These are phyloP conservation scores for Fusarium pseudonygamai DNA, from an alignment of 2,329 filamentous ascomycete species.

Conservation along the genomic window DNA sequence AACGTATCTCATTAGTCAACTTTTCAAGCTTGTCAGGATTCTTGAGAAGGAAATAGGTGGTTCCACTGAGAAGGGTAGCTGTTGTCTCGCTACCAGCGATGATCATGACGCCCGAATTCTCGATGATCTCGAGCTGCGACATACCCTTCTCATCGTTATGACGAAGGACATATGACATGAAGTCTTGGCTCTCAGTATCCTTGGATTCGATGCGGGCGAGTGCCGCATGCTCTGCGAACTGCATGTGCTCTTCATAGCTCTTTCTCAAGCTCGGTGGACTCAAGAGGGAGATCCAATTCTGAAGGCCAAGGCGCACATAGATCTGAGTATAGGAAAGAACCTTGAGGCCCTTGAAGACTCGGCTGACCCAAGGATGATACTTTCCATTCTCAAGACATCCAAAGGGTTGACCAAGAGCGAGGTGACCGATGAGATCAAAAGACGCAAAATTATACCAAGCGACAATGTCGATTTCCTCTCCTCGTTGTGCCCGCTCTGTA, in stretches of 20 bases:
- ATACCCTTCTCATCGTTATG: constrained; percentile 9
- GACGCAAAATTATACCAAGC: constrained; percentile 15
- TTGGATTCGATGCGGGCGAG: not conserved
- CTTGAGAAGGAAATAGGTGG: not conserved
- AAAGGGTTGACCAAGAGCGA: constrained; percentile 1
- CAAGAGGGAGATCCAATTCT: not conserved
- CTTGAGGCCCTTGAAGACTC: not conserved
- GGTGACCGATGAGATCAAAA: not conserved
- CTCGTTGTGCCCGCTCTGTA: not conserved
- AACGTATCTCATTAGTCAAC: not conserved
- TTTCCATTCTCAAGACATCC: constrained; percentile 1
- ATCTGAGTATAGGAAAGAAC: not conserved
- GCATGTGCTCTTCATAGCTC: not conserved
- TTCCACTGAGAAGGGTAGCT: not conserved
- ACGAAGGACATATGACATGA: constrained; percentile 10
- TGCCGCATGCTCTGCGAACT: constrained; percentile 1
- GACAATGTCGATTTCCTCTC: not conserved
- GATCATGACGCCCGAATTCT: not conserved
- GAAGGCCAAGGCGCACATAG: not conserved
- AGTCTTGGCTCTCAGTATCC: not conserved
- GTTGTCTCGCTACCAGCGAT: constrained; percentile 5
- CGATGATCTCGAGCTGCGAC: not conserved
- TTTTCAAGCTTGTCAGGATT: not conserved
- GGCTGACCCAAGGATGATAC: constrained; percentile 6
- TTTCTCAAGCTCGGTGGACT: not conserved